Evolutionary conservation across 805 yeast species (phyloP), one percentile per base, ranked within the genome.

Genomic region (Tetrapisispora phaffii): DNA sequence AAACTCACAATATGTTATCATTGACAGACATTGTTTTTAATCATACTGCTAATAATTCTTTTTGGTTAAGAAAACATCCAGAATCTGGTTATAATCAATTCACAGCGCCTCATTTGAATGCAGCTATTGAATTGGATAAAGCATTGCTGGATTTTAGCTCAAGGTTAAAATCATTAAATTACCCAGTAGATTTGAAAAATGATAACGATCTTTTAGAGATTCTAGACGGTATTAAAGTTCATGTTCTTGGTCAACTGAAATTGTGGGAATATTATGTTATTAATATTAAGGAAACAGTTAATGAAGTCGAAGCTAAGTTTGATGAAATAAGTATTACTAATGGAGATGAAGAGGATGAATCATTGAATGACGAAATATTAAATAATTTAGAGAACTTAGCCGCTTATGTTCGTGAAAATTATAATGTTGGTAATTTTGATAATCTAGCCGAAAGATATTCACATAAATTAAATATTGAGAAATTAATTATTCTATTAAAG

Each of bases 11-110:
- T 5, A 72, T 90, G 47, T 69, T 90, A 35, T 74, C 96, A 0
- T 69, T 90, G 68, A 86, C 96, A 1, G 98, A 90, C 63, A 82
- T 93, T 26, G 97, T 90, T 1, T 80, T 88, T 73, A 90, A 90
- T 61, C 98, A 90, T 59, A 90, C 97, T 0, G 96, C 97, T 2
- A 74, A 85, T 59, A 86, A 90, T 64, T 87, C 97, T 0, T 63
- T 57, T 0, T 90, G 98, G 98, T 65, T 93, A 29, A 66, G 75
- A 36, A 83, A 80, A 2, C 88, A 85, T 54, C 97, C 97, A 0
- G 96, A 89, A 20, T 78, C 85, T 2, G 97, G 97, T 9, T 90
- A 90, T 65, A 85, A 86, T 47, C 73, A 73, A 22, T 75, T 74
- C 42, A 89, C 96, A 2, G 95, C 97, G 2, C 97, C 97, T 5